Evolutionary conservation across 768 basidiomycete species (phyloP).

Genomic region (Tricholomella constricta): DNA sequence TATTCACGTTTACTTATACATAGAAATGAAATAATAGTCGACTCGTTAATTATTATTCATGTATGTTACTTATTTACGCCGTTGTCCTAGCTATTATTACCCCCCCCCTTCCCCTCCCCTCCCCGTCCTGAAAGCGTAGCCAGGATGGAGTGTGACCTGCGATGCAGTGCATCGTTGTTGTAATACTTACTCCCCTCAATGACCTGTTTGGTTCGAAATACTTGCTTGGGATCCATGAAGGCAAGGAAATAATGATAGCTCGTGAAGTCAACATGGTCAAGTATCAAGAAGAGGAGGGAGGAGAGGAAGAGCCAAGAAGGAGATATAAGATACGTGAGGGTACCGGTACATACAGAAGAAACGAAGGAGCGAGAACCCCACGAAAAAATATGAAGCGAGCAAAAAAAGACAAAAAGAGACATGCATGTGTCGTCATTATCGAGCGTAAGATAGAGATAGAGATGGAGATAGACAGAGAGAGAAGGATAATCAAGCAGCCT

Average conservation of each 20-base stretch:
- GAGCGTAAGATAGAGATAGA: not conserved
- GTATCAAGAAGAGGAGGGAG: not conserved
- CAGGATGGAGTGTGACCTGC: too few relatives aligned
- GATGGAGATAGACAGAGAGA: not conserved
- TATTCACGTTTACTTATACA: too few relatives aligned
- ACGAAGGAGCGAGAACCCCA: too few relatives aligned
- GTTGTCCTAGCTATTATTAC: not conserved
- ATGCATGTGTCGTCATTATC: not conserved
- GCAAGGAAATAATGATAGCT: slow-evolving; percentile 18
- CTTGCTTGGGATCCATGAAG: not conserved
- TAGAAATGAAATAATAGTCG: not conserved
- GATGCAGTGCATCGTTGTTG: not conserved
- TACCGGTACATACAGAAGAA: too few relatives aligned
- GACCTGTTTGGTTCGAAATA: too few relatives aligned
- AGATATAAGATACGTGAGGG: not conserved
- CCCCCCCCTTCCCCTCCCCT: too few relatives aligned
- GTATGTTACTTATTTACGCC: not conserved
- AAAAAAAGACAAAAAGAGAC: not conserved
- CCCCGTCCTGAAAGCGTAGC: too few relatives aligned
- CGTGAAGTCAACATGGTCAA: slow-evolving; percentile 7
- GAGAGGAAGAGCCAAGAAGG: not conserved
- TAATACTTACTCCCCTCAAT: too few relatives aligned
- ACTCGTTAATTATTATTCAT: not conserved
- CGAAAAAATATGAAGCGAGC: too few relatives aligned
- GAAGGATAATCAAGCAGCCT: slow-evolving; percentile 4